A percentile compares a stretch with the other conserved stretches of the same genome.
Evolutionary conservation across 192 early-diverging fungal species (phyloP).

Genomic region (Allomyces javanicus): DNA sequence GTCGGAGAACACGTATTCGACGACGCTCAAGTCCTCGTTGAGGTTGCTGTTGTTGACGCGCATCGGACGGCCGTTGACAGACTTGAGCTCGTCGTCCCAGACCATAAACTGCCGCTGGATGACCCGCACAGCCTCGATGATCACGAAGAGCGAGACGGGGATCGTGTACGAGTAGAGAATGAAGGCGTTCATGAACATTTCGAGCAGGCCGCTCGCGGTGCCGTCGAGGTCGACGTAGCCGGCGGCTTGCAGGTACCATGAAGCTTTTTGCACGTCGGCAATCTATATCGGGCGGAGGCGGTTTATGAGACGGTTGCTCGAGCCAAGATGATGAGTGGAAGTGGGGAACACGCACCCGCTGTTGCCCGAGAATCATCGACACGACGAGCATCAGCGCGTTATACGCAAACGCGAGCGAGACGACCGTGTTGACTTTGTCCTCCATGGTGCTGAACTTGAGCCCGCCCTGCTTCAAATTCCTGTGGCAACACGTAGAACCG

Average conservation of each 20-base stretch:
- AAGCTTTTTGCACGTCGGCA: too few relatives aligned
- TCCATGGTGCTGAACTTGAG: conserved; percentile 59
- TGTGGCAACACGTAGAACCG: too few relatives aligned
- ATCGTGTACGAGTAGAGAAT: conserved; percentile 71
- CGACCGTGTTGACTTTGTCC: conserved; percentile 53
- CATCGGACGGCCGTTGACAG: conserved; percentile 2
- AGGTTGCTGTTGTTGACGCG: conserved; percentile 52
- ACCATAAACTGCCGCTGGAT: conserved; percentile 43
- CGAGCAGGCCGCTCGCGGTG: too few relatives aligned
- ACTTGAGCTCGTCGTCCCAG: conserved; percentile 36
- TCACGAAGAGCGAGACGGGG: conserved; percentile 73
- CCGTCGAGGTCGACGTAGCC: too few relatives aligned
- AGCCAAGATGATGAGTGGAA: too few relatives aligned
- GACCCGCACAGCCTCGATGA: conserved; percentile 57
- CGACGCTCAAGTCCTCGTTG: conserved; percentile 73
- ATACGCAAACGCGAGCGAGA: conserved; percentile 24
- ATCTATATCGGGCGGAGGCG: too few relatives aligned
- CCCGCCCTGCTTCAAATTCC: conserved; percentile 20
- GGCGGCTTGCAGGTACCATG: too few relatives aligned
- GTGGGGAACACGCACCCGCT: too few relatives aligned
- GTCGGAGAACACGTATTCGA: conserved; percentile 76
- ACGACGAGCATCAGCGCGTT: conserved; percentile 35
- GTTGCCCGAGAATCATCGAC: conserved; percentile 18
- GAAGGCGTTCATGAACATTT: conserved; percentile 31
- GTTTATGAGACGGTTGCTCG: too few relatives aligned